Base-by-base conservation (phyloP, 768 basidiomycete genomes). In the Lentinus tigrinus region DNA sequence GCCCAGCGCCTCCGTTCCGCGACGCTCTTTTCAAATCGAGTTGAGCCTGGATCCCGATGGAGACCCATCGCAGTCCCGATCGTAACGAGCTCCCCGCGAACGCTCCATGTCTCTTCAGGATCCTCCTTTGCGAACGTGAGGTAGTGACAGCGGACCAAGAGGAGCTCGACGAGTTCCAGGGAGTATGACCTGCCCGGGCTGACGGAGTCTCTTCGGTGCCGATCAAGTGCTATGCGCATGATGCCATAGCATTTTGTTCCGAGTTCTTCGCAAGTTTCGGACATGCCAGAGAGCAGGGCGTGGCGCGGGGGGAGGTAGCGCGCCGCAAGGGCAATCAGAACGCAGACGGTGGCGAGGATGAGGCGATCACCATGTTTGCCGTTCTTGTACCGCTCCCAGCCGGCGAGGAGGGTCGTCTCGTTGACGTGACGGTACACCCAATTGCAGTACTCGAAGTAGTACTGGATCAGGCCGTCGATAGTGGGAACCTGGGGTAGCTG, bases 361-460 rank as follows among this genome's bases (percentile, higher is more conserved):
- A 89, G 70, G 56, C 89, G 85, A 68, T 90, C 89, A 13, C 85
- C 77, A 34, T 77, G 81, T 40, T 74, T 69, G 34, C 88, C 89
- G 34, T 74, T 79, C 70, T 91, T 92, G 77, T 87, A 92, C 27
- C 83, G 83, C 28, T 81, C 77, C 91, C 90, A 93, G 21, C 85
- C 84, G 26, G 77, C 72, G 11, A 74, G 72, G 68, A 93, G 89
- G 14, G 83, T 75, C 1, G 73, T 56, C 53, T 85, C 79, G 70
- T 91, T 87, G 58, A 93, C 81, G 67, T 90, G 86, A 39, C 88
- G 85, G 72, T 91, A 90, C 52, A 92, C 84, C 91, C 91, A 93
- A 71, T 89, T 91, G 79, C 89, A 91, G 67, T 89, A 89, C 63
- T 90, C 88, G 65, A 92, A 92, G 72, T 93, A 93, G 73, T 85